Evolutionary conservation across 1,139 yeast species (phyloP), one percentile per base, ranked within the genome.

Genomic region (Blastobotrys elegans): DNA sequence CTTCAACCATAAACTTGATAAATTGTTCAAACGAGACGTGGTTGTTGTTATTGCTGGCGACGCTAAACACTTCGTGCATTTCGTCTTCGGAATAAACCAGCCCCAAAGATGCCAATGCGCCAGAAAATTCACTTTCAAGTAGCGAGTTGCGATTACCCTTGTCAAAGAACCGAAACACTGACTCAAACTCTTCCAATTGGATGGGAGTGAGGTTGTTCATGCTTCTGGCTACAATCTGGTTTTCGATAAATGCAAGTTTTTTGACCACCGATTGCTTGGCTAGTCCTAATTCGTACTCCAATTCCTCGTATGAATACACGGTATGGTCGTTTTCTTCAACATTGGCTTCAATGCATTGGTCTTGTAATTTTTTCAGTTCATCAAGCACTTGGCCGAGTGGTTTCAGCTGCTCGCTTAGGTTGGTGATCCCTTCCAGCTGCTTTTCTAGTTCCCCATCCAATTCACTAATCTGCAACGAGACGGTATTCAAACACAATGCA

Each of bases 301-400:
- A 60, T 50, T 70, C 74, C 22, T 67, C 68, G 51, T 58, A 67
- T 5, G 71, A 61, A 49, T 66, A 68, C 2, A 67, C 65, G 0
- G 73, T 69, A 50, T 66, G 61, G 47, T 68, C 73, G 48, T 69
- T 69, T 48, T 69, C 74, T 44, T 68, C 73, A 11, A 70, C 69
- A 26, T 67, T 67, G 36, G 73, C 72, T 41, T 63, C 67, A 14
- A 50, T 46, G 50, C 71, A 65, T 30, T 56, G 54, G 7, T 49
- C 59, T 26, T 63, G 63, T 24, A 68, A 56, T 27, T 47, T 54
- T 38, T 56, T 58, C 39, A 70, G 56, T 29, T 58, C 56, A 4
- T 43, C 51, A 14, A 70, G 54, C 40, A 61, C 50, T 4, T 51
- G 50, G 20, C 57, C 62, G n/a, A 69, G 56, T 1, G 72, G 70